Evolutionary conservation across 257 asterid species (phyloP), one percentile per base, ranked within the genome.

Genomic region (Gentiana macrophylla): DNA sequence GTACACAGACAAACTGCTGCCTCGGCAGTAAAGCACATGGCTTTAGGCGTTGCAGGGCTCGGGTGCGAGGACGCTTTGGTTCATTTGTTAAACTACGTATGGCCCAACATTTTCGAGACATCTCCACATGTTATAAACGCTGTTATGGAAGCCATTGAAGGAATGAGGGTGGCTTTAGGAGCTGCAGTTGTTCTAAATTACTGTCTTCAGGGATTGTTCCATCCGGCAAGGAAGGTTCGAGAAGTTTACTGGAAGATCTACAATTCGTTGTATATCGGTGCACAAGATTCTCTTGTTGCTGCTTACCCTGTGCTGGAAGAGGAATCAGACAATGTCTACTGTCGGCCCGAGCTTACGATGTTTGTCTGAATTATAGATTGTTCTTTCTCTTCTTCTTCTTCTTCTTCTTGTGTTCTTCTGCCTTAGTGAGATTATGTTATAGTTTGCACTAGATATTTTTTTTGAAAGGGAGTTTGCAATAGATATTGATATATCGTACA

Each of bases 201-300:
- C 49, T 88, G 96, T 65, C 89, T 88, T 12, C 96, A 88, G 70
- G 96, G 96, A 6, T 66, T 87, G 65, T 84, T 88, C 68, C 96
- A 88, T 72, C 96, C 96, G 1, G 94, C 96, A 0, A 84, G 96
- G 51, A 88, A 85, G 77, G 97, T 88, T 2, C 68, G 97, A 52
- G 97, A 88, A 67, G 97, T 88, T 53, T 88, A 88, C 74, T 88
- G 97, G 97, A 88, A 88, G 65, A 85, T 88, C 54, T 88, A 88
- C 49, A 88, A 88, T 34, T 74, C 95, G 1, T 81, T 88, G 4
- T 88, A 88, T 52, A 85, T 88, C 4, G 97, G 97, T 43, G 65
- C 94, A 11, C 97, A 88, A 72, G 97, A 88, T 62, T 83, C 94
- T 0, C 88, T 88, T 1, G 97, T 88, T 38, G 83, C 95, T n/a